Evolutionary conservation across 225 moss, liverwort and hornwort genomes (phyloP).

Genomic region (Sphagnum tenellum): DNA sequence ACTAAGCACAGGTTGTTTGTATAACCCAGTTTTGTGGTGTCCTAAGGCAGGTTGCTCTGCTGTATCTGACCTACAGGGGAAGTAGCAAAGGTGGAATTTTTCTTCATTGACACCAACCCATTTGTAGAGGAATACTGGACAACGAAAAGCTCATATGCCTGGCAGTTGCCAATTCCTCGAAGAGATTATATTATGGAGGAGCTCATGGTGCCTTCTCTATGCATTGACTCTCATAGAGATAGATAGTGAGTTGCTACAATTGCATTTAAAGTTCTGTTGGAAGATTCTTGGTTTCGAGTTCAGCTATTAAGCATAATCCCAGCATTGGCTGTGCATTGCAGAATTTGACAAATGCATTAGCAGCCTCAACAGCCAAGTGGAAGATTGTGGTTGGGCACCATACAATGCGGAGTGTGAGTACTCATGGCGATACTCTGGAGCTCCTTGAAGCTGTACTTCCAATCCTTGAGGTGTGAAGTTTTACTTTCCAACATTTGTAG

Average conservation of each 20-base stretch:
- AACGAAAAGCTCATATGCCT: slow-evolving; percentile 25
- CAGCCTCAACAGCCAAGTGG: slow-evolving; percentile 48
- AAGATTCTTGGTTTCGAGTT: too few relatives aligned
- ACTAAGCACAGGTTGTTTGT: background rate
- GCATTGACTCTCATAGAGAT: background rate
- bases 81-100: slow-evolving; percentile 47
- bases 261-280: too few relatives aligned
- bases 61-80: background rate
- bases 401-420: slow-evolving; percentile 55
- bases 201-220: slow-evolving; percentile 26
- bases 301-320: background rate
- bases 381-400: slow-evolving; percentile 75
- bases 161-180: slow-evolving; percentile 43
- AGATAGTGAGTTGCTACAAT: too few relatives aligned
- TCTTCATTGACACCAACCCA: slow-evolving; percentile 71
- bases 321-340: slow-evolving; percentile 6
- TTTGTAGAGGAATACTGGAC: slow-evolving; percentile 64
- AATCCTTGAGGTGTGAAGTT: slow-evolving; percentile 38
- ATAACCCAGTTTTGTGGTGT: background rate
- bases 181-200: slow-evolving; percentile 42
- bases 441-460: slow-evolving; percentile 52
- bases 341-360: slow-evolving; percentile 30
- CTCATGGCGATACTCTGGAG: slow-evolving; percentile 56
- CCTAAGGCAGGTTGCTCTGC: background rate
- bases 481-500: background rate